These are phyloP conservation scores for Chrysosphaeria jannelii DNA, from an alignment of 2,329 filamentous ascomycete species.

Conservation along the genomic window DNA sequence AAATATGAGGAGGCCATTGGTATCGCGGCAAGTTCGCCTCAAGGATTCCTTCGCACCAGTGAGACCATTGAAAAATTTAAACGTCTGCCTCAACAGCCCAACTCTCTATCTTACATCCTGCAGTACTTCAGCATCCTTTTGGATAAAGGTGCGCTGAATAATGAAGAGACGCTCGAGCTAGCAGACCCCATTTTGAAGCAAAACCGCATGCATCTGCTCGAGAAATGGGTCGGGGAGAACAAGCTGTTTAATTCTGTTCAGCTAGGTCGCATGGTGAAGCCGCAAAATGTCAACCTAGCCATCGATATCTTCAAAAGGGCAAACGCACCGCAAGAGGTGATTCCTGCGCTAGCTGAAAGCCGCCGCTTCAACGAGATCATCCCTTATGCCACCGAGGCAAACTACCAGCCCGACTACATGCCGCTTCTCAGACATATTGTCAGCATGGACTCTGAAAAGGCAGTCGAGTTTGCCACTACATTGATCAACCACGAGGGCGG, in stretches of 20 bases:
- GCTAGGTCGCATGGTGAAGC: constrained; percentile 74
- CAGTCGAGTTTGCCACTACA: constrained; percentile 74
- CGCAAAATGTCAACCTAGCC: constrained; percentile 68
- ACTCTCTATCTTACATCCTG: constrained; percentile 75
- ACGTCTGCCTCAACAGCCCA: constrained; percentile 46
- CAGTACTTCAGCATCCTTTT: constrained; percentile 96
- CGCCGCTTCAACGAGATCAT: constrained; percentile 94
- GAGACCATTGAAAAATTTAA: constrained; percentile 96
- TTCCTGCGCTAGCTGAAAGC: constrained; percentile 80
- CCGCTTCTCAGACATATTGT: constrained; percentile 78
- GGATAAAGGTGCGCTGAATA: constrained; percentile 80
- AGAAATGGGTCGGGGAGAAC: constrained; percentile 93
- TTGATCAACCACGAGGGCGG: constrained; percentile 73
- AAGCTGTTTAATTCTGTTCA: constrained; percentile 93
- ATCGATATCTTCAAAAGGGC: constrained; percentile 74
- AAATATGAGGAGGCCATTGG: constrained; percentile 77
- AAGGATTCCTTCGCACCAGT: constrained; percentile 76
- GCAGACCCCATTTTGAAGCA: constrained; percentile 78
- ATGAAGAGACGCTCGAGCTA: constrained; percentile 78
- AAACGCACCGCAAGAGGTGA: constrained; percentile 74
- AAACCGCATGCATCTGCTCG: constrained; percentile 78
- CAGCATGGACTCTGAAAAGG: constrained; percentile 74
- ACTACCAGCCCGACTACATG: constrained; percentile 89
- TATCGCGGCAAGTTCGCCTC: constrained; percentile 84
- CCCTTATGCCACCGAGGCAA: constrained; percentile 56